A percentile compares a stretch with the other conserved stretches of the same genome.
These are phyloP conservation scores for Podaxis sp. DNA, from an alignment of 768 basidiomycete genomes.

Conservation along the genomic window DNA sequence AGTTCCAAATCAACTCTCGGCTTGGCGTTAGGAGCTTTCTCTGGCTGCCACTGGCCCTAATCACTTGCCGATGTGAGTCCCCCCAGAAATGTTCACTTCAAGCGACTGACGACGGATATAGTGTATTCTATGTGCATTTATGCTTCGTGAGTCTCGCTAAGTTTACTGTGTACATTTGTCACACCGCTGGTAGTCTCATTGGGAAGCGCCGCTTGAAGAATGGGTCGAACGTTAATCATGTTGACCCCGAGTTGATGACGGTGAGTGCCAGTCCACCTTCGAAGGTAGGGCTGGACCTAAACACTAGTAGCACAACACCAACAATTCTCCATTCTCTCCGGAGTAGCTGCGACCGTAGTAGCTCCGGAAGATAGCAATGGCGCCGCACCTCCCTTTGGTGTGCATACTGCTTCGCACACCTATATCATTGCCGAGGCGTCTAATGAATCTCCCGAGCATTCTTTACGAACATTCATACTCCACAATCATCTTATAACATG, in stretches of 20 bases:
- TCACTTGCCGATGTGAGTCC: constrained; percentile 10
- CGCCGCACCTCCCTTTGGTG: background rate
- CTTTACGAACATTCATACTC: no score
- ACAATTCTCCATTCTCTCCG: background rate
- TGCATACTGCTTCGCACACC: no score
- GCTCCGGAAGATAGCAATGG: background rate
- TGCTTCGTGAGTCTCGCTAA: background rate
- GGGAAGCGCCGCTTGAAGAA: background rate
- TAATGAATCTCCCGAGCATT: no score
- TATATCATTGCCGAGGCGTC: no score
- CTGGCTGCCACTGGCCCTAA: constrained; percentile 9
- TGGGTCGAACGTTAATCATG: background rate
- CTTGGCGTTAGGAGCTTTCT: background rate
- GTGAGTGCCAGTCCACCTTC: background rate
- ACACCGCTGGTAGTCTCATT: background rate
- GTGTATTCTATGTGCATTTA: constrained; percentile 3
- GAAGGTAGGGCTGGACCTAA: background rate
- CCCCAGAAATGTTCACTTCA: background rate
- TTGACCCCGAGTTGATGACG: background rate
- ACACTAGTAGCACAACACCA: background rate
- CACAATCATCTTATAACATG: background rate
- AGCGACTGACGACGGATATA: background rate
- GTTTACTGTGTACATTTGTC: background rate
- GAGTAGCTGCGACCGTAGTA: background rate
- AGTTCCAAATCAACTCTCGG: background rate